phyloP scores from a whole-genome alignment of 1,284 basidiomycete species.

The Butyriboletus appendiculatus region DNA sequence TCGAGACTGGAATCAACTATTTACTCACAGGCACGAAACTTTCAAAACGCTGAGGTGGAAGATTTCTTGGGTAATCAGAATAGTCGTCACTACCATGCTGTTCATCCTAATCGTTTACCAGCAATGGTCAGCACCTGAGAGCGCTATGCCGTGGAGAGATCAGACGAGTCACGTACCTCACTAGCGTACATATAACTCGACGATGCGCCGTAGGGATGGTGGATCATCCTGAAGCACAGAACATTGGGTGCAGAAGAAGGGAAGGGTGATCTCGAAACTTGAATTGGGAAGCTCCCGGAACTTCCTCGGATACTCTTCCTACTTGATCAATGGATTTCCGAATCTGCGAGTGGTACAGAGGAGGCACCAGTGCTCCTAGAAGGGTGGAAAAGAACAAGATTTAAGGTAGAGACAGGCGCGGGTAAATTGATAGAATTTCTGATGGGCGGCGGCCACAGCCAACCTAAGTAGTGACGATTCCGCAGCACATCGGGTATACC shows the following conservation, averaged over 20 bases:
- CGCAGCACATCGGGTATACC: no score
- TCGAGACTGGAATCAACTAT: background rate
- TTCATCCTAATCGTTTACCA: conserved; percentile 5
- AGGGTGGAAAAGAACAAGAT: background rate
- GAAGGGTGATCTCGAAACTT: conserved; percentile 1
- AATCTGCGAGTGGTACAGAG: conserved; percentile 1
- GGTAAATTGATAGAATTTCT: background rate
- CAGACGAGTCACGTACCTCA: conserved; percentile 16
- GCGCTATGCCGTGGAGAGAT: background rate
- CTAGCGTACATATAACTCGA: conserved; percentile 31
- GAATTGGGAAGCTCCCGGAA: background rate
- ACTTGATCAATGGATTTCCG: conserved; percentile 1
- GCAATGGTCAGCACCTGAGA: background rate
- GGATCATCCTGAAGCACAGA: conserved; percentile 29
- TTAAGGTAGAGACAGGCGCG: background rate
- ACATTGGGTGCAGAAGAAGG: conserved; percentile 16
- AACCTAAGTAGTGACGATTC: background rate
- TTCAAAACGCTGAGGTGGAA: conserved; percentile 22
- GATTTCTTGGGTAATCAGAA: background rate
- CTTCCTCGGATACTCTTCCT: conserved; percentile 4
- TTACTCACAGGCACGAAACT: conserved; percentile 33
- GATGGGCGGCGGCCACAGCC: background rate
- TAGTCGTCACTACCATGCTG: background rate
- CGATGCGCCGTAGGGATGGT: conserved; percentile 32
- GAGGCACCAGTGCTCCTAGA: background rate